Percentiles rank a stretch among this genome's conserved stretches.
Conservation (phyloP, 306 rosid species). For the Quercus agrifolia region DNA sequence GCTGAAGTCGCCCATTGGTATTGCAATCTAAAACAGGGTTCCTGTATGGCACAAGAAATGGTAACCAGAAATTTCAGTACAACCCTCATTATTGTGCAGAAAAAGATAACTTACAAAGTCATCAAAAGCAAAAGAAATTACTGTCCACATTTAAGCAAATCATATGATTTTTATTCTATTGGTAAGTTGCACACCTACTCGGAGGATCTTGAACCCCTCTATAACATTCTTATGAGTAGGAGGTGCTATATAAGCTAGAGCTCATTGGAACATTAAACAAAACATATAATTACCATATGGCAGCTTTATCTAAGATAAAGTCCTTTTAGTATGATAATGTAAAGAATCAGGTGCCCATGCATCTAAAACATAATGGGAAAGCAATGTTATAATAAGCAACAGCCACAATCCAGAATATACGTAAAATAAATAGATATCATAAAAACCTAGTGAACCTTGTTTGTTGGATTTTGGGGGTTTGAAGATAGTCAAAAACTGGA, state of each 20-base stretch:
- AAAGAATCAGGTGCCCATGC: not conserved
- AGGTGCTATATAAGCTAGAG: not conserved
- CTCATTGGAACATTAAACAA: not conserved
- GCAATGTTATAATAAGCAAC: not conserved
- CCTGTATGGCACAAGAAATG: constrained; percentile 33
- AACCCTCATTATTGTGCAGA: not conserved
- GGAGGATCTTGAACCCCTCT: not conserved
- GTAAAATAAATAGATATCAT: constrained; percentile 1
- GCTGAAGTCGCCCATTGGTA: constrained; percentile 34
- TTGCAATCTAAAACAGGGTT: constrained; percentile 37
- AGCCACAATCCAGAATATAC: not conserved
- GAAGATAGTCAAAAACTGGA: constrained; percentile 71
- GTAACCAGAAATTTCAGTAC: not conserved
- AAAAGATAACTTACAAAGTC: not conserved
- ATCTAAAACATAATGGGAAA: not conserved
- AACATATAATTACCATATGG: not conserved
- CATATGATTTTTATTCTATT: not conserved
- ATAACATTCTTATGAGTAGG: not conserved
- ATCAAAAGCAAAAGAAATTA: not conserved
- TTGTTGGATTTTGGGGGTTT: constrained; percentile 44
- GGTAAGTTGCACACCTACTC: not conserved
- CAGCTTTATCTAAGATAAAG: not conserved
- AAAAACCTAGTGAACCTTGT: constrained; percentile 45
- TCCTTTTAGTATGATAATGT: not conserved
- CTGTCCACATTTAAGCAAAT: constrained; percentile 8